A percentile compares a stretch with the other conserved stretches of the same genome.
Evolutionary conservation across 2,329 filamentous ascomycete genomes (phyloP).

Genomic region (Phaeophleospora eucalypticola): DNA sequence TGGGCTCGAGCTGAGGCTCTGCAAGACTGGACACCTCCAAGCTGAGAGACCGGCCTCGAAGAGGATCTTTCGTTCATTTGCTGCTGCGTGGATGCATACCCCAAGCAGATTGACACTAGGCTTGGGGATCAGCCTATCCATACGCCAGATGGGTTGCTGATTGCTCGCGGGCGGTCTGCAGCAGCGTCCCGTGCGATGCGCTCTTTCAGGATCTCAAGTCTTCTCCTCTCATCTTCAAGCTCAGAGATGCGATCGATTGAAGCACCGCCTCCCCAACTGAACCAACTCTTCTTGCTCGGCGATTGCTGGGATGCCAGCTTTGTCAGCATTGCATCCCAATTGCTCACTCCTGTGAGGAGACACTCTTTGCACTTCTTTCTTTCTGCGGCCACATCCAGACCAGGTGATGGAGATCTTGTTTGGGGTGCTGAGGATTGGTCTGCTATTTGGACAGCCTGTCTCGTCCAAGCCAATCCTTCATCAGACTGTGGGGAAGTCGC

Average conservation of each 20-base stretch:
- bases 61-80: too few relatives aligned
- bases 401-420: slow-evolving; percentile 12
- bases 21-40: too few relatives aligned
- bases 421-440: slow-evolving; percentile 46
- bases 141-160: background rate
- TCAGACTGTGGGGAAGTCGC: slow-evolving; percentile 45
- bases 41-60: too few relatives aligned
- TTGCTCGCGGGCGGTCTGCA: background rate
- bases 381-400: slow-evolving; percentile 13
- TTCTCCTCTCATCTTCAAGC: slow-evolving; percentile 5
- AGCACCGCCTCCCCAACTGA: background rate
- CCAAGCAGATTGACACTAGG: too few relatives aligned
- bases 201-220: slow-evolving; percentile 9
- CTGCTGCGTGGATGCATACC: too few relatives aligned
- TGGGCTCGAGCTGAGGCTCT: too few relatives aligned
- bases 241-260: background rate
- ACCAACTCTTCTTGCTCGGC: background rate
- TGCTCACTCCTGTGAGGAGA: slow-evolving; percentile 68
- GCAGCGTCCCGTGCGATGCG: slow-evolving; percentile 6
- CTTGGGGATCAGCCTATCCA: background rate
- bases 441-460: slow-evolving; percentile 77
- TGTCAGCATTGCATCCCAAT: slow-evolving; percentile 77
- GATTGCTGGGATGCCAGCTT: background rate
- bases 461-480: slow-evolving; percentile 81
- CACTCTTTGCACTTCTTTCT: slow-evolving; percentile 67